Evolutionary conservation across 208 protist species (phyloP).

Genomic region (Crithidia thermophila): DNA sequence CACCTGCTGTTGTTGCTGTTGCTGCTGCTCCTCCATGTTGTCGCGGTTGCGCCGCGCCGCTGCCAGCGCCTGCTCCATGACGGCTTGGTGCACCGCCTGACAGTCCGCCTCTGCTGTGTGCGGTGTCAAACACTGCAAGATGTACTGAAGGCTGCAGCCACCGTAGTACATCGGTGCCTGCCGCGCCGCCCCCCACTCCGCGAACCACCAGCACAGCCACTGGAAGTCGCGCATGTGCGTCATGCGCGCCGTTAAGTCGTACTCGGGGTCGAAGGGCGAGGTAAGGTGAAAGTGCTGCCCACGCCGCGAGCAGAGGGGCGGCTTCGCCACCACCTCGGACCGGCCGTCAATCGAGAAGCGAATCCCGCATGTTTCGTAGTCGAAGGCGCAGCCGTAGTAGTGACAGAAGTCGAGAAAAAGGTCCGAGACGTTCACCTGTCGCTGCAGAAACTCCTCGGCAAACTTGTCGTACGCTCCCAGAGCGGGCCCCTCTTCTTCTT

Average conservation of each 20-base stretch:
- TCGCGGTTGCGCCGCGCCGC: constrained; percentile 3
- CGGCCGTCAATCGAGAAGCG: constrained; percentile 58
- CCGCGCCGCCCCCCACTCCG: constrained; percentile 42
- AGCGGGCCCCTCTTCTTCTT: neutral
- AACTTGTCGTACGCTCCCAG: constrained; percentile 21
- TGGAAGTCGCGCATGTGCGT: constrained; percentile 79
- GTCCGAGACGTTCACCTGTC: constrained; percentile 45
- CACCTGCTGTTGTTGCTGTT: constrained; percentile 21
- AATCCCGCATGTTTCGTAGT: constrained; percentile 81
- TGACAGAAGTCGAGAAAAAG: constrained; percentile 83
- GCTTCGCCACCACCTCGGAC: constrained; percentile 75
- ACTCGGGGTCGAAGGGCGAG: constrained; percentile 83
- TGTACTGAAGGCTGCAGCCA: constrained; percentile 58
- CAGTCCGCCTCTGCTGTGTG: constrained; percentile 55
- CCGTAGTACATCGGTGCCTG: constrained; percentile 38
- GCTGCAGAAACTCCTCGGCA: constrained; percentile 43
- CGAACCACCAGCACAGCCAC: constrained; percentile 77
- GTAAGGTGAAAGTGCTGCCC: constrained; percentile 86
- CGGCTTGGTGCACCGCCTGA: constrained; percentile 48
- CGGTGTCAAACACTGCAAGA: constrained; percentile 71
- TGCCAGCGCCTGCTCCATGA: constrained; percentile 29
- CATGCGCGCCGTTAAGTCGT: constrained; percentile 87
- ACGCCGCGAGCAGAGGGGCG: constrained; percentile 58
- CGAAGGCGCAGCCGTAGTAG: constrained; percentile 84
- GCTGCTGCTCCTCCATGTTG: constrained; percentile 12